Evolutionary conservation across 2,329 filamentous ascomycete species (phyloP), one percentile per base, ranked within the genome.

Genomic region (Nemania sp.): DNA sequence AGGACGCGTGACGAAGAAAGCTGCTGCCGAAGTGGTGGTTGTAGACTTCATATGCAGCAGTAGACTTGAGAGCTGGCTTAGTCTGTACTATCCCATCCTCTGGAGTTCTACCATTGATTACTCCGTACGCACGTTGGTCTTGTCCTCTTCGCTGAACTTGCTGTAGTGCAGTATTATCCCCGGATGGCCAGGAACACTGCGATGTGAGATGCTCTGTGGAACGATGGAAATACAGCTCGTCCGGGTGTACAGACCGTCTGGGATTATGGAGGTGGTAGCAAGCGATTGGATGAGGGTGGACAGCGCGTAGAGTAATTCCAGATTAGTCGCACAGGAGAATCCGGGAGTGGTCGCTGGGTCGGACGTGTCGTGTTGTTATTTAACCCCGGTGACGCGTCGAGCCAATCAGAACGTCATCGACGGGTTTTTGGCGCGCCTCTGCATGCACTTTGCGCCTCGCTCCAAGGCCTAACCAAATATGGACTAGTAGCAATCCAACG

Each of bases 311-410:
- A 49, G 42, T 54, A 49, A 52, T 49, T 48, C 57, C 54, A 51
- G 57, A 59, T 57, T 57, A 50, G 57, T 51, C 47, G 53, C 14
- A 31, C 23, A 34, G 34, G 46, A 37, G 44, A 41, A 43, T 39
- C 31, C 20, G 36, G 24, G 52, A 52, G 52, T 30, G 28, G 20
- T 24, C 14, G 42, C 28, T 45, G 33, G 30, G 17, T 45, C 17
- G 36, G 49, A 53, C 57, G 54, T 50, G 57, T 50, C 48, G 41
- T 49, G 50, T 59, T 59, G 57, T 59, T 57, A 48, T 59, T 42
- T 31, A 44, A 49, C 40, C 40, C 44, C 14, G 17, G 40, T 30
- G 22, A 57, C 57, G 57, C 51, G 57, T 59, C 44, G 2, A 44
- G 17, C 57, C 57, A 54, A 59, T 59, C 50, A 57, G 33, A 22